A percentile compares a stretch with the other conserved stretches of the same genome.
phyloP scores from a whole-genome alignment of 2,329 filamentous ascomycete genomes.

The Beauveria bassiana region DNA sequence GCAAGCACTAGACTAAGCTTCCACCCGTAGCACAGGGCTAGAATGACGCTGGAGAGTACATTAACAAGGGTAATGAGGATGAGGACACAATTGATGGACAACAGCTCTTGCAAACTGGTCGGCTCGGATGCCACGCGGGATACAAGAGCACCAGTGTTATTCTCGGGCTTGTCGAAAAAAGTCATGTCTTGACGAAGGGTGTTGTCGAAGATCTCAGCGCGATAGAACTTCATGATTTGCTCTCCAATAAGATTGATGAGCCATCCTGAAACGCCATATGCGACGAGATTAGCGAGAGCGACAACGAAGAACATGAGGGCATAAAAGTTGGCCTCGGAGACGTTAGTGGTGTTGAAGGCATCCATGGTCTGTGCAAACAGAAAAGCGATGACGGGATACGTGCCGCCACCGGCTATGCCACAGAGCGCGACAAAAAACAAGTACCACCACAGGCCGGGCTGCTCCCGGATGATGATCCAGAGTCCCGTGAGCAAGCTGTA shows the following conservation, averaged over 20 bases:
- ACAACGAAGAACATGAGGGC: slow-evolving; percentile 50
- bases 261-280: slow-evolving; percentile 34
- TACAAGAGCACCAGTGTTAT: slow-evolving; percentile 32
- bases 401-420: slow-evolving; percentile 24
- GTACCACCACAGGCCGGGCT: slow-evolving; percentile 20
- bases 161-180: slow-evolving; percentile 33
- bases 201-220: slow-evolving; percentile 37
- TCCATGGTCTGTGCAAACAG: slow-evolving; percentile 33
- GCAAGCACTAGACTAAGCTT: slow-evolving; percentile 41
- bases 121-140: slow-evolving; percentile 31
- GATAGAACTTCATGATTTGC: slow-evolving; percentile 27
- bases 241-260: slow-evolving; percentile 28
- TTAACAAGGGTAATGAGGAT: slow-evolving; percentile 40
- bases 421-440: slow-evolving; percentile 17
- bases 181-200: slow-evolving; percentile 48
- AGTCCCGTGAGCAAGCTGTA: slow-evolving; percentile 24
- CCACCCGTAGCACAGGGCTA: slow-evolving; percentile 41
- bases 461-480: slow-evolving; percentile 24
- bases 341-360: slow-evolving; percentile 26
- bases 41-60: slow-evolving; percentile 34
- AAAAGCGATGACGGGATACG: slow-evolving; percentile 33
- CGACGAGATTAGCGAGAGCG: slow-evolving; percentile 36
- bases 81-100: slow-evolving; percentile 40
- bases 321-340: slow-evolving; percentile 40
- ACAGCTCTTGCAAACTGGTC: slow-evolving; percentile 41